Evolutionary conservation across 2,329 filamentous ascomycete genomes (phyloP).

Genomic region (Phoma sp.): DNA sequence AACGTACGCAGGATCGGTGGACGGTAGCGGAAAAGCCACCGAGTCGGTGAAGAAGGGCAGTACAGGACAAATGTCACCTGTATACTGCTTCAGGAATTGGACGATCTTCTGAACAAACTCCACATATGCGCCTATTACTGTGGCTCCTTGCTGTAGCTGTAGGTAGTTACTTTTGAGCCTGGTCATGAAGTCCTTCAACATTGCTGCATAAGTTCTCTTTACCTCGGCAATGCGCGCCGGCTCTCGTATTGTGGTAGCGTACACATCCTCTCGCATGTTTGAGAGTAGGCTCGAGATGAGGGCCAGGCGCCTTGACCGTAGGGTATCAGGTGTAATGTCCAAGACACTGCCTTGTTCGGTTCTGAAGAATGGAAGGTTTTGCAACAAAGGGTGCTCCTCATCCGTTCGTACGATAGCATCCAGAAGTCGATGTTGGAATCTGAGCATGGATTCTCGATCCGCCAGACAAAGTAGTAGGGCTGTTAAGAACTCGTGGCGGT

Average conservation of each 20-base stretch:
- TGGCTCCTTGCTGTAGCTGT: constrained; percentile 53
- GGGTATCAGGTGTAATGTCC: constrained; percentile 59
- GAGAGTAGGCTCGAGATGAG: constrained; percentile 64
- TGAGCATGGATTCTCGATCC: constrained; percentile 66
- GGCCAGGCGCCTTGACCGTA: constrained; percentile 62
- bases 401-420: constrained; percentile 60
- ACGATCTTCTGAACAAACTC: constrained; percentile 68
- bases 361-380: constrained; percentile 65
- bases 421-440: constrained; percentile 67
- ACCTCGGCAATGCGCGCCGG: constrained; percentile 43
- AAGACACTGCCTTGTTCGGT: constrained; percentile 49
- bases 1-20: constrained; percentile 67
- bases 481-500: constrained; percentile 58
- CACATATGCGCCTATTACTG: constrained; percentile 63
- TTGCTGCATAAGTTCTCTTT: constrained; percentile 57
- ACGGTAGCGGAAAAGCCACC: constrained; percentile 65
- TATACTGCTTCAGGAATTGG: constrained; percentile 67
- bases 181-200: constrained; percentile 65
- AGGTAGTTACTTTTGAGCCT: constrained; percentile 68
- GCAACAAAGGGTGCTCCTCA: constrained; percentile 56
- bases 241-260: constrained; percentile 42
- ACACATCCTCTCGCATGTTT: constrained; percentile 64
- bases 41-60: constrained; percentile 69
- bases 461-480: constrained; percentile 64
- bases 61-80: constrained; percentile 63